Evolutionary conservation across 2,329 filamentous ascomycete genomes (phyloP), one percentile per base, ranked within the genome.

Genomic region (Paradendryphiella salina): DNA sequence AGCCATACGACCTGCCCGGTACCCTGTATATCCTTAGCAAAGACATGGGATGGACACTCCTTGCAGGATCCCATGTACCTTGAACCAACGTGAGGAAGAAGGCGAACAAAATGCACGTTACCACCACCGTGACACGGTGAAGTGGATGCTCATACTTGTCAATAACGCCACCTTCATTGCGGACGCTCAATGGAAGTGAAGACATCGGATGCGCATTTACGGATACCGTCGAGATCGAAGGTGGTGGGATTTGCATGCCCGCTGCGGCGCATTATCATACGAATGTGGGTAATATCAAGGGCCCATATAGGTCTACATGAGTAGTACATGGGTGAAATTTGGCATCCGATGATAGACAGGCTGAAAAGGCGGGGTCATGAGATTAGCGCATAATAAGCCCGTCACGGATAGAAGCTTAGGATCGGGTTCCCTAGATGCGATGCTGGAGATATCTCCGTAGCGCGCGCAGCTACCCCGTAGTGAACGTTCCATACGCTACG

Each of bases 1-100:
- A 35, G 52, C 46, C 40, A 59, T 50, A 3, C 62, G 59, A 14
- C 60, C 62, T 17, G 46, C 57, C 46, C 60, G 57, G 43, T 63
- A 63, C n/a, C 60, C 60, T 59, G 10, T 5, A 13, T 17, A 17
- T 21, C 17, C 39, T 55, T 13, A 55, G 35, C 35, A 36, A 18
- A 18, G 10, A 33, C 23, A 7, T 23, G 8, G 15, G 4, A n/a
- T 11, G 2, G 18, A 31, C 26, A 31, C 14, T 8, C 6, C 17
- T 38, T 6, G 17, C 17, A 15, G n/a, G 8, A 23, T 40, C 35
- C 13, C 26, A 48, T 50, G 43, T 47, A 61, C 60, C 62, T 51
- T 62, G 60, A 13, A 51, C 43, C 18, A 57, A 20, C n/a, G 59
- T 59, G 9, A 65, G 59, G 15, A 59, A 4, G 17, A 60, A 56